Percentiles rank a stretch among this genome's conserved stretches.
Evolutionary conservation across 1,284 basidiomycete species (phyloP).

Genomic region (Cryptococcus floricola): DNA sequence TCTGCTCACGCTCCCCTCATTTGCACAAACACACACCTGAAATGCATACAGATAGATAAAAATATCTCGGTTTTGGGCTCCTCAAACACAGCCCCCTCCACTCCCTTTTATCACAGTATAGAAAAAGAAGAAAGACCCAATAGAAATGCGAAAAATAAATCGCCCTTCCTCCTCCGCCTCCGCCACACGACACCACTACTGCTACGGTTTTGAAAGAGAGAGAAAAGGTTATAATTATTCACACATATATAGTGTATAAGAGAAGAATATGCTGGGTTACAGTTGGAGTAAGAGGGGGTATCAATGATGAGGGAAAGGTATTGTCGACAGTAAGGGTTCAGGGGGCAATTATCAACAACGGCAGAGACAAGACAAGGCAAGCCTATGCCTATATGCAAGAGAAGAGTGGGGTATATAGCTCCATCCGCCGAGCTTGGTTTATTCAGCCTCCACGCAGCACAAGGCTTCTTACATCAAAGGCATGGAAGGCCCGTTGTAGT

Average conservation of each 20-base stretch:
- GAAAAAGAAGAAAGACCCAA: too few relatives aligned
- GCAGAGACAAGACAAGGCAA: constrained; percentile 1
- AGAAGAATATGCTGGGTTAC: neutral
- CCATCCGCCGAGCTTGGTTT: neutral
- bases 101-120: neutral
- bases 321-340: neutral
- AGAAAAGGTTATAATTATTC: neutral
- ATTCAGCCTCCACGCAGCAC: neutral
- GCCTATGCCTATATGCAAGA: constrained; percentile 4
- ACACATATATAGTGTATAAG: neutral
- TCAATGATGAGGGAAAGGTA: neutral
- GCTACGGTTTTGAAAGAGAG: neutral
- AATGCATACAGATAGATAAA: constrained; percentile 17
- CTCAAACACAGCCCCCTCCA: neutral
- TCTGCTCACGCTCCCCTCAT: too few relatives aligned
- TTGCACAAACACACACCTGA: constrained; percentile 5
- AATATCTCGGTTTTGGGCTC: neutral
- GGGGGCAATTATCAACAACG: neutral
- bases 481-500: constrained; percentile 17
- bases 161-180: neutral
- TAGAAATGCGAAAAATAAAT: too few relatives aligned
- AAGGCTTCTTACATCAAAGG: constrained; percentile 12
- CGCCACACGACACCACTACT: neutral
- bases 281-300: neutral
- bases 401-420: neutral